phyloP scores from a whole-genome alignment of 2,329 filamentous ascomycete genomes.

The Ascochyta lentis region DNA sequence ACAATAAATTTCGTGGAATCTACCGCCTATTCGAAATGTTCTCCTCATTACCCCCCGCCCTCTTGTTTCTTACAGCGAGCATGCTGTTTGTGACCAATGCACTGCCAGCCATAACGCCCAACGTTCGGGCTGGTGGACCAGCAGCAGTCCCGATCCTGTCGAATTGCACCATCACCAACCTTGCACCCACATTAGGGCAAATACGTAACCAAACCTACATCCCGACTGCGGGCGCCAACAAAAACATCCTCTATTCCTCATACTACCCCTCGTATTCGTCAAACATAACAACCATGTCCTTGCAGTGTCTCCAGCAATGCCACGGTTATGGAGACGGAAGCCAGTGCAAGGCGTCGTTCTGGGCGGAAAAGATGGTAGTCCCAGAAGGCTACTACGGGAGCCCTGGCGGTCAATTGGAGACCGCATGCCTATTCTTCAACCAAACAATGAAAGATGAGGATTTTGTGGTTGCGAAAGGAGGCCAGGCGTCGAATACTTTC shows the following conservation, averaged over 20 bases:
- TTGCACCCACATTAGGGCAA: conserved; percentile 19
- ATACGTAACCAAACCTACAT: conserved; percentile 23
- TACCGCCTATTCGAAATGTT: not conserved
- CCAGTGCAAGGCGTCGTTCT: conserved; percentile 46
- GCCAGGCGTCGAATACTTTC: not conserved
- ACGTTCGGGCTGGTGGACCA: conserved; percentile 46
- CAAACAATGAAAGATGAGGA: conserved; percentile 23
- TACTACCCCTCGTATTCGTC: conserved; percentile 44
- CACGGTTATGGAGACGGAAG: conserved; percentile 48
- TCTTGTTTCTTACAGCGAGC: not conserved
- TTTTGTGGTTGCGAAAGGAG: not conserved
- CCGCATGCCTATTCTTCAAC: conserved; percentile 49
- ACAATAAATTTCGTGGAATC: not conserved
- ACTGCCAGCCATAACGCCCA: not conserved
- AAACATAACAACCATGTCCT: conserved; percentile 35
- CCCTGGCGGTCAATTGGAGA: conserved; percentile 37
- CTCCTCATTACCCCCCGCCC: not conserved
- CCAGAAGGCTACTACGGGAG: conserved; percentile 46
- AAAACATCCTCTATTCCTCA: conserved; percentile 35
- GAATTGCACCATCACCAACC: conserved; percentile 45
- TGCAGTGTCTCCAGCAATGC: conserved; percentile 51
- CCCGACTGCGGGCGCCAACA: conserved; percentile 28
- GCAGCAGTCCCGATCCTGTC: conserved; percentile 41
- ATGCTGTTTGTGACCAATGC: not conserved
- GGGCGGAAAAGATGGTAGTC: conserved; percentile 47